These are phyloP conservation scores for Populus hybrid DNA, from an alignment of 441 rosid species.

Conservation along the genomic window DNA sequence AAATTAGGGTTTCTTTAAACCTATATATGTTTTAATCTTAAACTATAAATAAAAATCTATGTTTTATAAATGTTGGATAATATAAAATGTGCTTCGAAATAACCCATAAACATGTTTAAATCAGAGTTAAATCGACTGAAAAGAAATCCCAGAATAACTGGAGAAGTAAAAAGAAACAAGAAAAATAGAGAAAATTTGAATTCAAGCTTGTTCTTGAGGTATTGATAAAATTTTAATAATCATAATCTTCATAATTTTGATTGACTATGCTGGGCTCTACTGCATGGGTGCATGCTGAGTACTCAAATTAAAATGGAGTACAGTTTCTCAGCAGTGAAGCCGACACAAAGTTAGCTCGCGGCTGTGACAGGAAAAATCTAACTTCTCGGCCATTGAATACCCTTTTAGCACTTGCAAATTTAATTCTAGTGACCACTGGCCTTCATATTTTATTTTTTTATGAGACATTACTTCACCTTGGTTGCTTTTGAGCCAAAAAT, in stretches of 20 bases:
- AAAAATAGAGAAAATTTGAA: too few relatives aligned
- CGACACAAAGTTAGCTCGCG: neutral
- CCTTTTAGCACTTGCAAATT: neutral
- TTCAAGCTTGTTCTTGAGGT: neutral
- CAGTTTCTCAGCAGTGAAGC: neutral
- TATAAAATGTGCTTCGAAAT: neutral
- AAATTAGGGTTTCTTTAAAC: too few relatives aligned
- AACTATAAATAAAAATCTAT: neutral
- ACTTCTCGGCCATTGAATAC: neutral
- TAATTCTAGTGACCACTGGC: neutral
- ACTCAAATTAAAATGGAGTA: neutral
- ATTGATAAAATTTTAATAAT: too few relatives aligned
- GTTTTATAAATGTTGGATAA: neutral
- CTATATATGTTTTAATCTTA: neutral
- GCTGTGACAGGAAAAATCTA: neutral
- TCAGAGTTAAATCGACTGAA: neutral
- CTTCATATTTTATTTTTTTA: neutral
- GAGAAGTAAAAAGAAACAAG: neutral
- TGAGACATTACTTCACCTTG: neutral
- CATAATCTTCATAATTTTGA: neutral
- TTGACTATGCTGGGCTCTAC: neutral
- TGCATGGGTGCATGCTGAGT: neutral
- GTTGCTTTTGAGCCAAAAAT: neutral
- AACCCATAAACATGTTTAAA: too few relatives aligned
- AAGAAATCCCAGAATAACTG: neutral